A percentile compares a stretch with the other conserved stretches of the same genome.
These are phyloP conservation scores for Chalciporus chontae DNA, from an alignment of 768 basidiomycete genomes.

Conservation along the genomic window DNA sequence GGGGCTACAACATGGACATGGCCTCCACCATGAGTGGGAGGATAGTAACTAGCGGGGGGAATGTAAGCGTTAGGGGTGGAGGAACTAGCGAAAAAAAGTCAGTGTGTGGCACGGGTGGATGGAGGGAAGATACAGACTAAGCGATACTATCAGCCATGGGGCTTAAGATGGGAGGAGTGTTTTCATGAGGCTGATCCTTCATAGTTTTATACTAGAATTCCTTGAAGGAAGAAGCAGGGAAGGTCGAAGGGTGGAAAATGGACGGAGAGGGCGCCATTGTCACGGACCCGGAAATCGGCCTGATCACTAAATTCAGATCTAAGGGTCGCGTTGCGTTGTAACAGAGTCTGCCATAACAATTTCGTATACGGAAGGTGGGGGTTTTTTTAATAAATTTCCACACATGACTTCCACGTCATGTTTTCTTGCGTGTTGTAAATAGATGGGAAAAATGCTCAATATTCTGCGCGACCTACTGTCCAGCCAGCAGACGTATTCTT, in stretches of 20 bases:
- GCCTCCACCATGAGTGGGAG: conserved; percentile 27
- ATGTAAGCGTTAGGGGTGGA: conserved; percentile 40
- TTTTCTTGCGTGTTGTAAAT: conserved; percentile 21
- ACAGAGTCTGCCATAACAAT: conserved; percentile 39
- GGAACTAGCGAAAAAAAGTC: conserved; percentile 28
- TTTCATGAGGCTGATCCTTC: conserved; percentile 37
- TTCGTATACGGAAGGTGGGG: conserved; percentile 42
- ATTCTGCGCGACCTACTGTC: conserved; percentile 8
- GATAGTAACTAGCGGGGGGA: conserved; percentile 39
- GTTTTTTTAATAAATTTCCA: conserved; percentile 40
- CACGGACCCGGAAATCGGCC: conserved; percentile 39
- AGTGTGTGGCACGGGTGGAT: conserved; percentile 6
- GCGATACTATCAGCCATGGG: conserved; percentile 51
- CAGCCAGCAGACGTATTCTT: background rate
- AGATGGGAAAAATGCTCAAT: conserved; percentile 17
- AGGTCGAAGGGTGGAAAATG: conserved; percentile 37
- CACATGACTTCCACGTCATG: conserved; percentile 29
- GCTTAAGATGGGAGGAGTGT: conserved; percentile 37
- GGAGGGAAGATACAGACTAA: conserved; percentile 43
- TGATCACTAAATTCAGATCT: conserved; percentile 68
- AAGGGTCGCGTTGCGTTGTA: conserved; percentile 62
- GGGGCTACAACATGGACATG: conserved; percentile 48
- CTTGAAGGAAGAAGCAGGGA: conserved; percentile 30
- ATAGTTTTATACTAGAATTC: conserved; percentile 48
- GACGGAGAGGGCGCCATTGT: conserved; percentile 39